phyloP scores from a whole-genome alignment of 2,329 filamentous ascomycete genomes.

The Endothia cerciana region DNA sequence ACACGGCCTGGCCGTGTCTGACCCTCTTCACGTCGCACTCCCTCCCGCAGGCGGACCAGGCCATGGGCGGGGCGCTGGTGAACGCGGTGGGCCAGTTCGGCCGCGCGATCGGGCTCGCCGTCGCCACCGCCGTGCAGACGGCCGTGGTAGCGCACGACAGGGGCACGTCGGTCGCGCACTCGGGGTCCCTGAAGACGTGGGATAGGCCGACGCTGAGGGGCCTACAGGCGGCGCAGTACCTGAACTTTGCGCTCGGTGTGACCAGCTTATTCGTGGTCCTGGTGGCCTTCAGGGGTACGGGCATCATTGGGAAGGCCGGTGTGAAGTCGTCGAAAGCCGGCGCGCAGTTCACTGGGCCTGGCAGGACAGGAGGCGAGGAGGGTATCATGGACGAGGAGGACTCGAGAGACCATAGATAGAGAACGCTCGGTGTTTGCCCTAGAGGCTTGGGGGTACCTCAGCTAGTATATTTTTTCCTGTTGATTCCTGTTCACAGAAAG shows the following conservation, averaged over 20 bases:
- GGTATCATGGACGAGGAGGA: neutral
- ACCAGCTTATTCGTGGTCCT: conserved; percentile 49
- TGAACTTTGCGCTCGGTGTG: conserved; percentile 54
- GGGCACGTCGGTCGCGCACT: conserved; percentile 47
- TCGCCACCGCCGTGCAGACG: conserved; percentile 68
- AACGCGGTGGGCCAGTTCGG: conserved; percentile 70
- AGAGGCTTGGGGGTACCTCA: too few species aligned
- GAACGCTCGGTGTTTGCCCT: neutral
- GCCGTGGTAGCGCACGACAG: conserved; percentile 58
- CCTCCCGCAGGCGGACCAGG: conserved; percentile 66
- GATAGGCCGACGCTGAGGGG: conserved; percentile 53
- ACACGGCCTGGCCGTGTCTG: conserved; percentile 68
- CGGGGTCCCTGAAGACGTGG: conserved; percentile 46
- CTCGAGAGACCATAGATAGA: neutral
- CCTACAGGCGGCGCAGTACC: conserved; percentile 55
- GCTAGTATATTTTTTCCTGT: too few species aligned
- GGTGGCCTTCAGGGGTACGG: conserved; percentile 54
- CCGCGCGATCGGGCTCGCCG: conserved; percentile 66
- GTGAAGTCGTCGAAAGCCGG: neutral
- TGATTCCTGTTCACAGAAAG: too few species aligned
- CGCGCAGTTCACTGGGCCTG: neutral
- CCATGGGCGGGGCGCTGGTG: conserved; percentile 69
- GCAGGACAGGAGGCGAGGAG: conserved; percentile 11
- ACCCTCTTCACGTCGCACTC: conserved; percentile 68
- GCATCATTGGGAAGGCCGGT: conserved; percentile 52